Evolutionary conservation across 129 eudicot species (phyloP).

Genomic region (Lactuca sativa): DNA sequence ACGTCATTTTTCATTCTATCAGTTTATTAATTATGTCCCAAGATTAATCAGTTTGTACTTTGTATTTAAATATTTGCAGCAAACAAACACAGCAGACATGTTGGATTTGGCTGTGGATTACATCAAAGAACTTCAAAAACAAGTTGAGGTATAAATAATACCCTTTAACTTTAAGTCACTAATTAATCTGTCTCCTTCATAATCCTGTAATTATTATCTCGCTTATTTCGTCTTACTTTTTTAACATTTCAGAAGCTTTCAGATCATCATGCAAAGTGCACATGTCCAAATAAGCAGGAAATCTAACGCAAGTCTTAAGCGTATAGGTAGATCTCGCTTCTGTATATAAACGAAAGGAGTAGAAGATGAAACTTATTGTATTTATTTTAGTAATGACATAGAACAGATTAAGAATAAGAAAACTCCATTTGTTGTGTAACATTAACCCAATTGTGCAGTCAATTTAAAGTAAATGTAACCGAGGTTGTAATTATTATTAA

Average conservation of each 20-base stretch:
- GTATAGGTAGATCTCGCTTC: conserved; percentile 32
- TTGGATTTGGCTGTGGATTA: conserved; percentile 96
- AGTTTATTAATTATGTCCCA: background rate
- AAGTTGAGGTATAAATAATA: conserved; percentile 49
- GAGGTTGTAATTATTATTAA: conserved; percentile 2
- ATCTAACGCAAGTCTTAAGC: conserved; percentile 19
- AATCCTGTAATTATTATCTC: background rate
- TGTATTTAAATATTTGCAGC: conserved; percentile 45
- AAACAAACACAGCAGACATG: conserved; percentile 96
- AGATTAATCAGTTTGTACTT: conserved; percentile 2
- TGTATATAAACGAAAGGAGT: conserved; percentile 7
- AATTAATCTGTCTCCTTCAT: background rate
- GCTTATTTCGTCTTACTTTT: conserved; percentile 15
- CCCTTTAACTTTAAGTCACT: background rate
- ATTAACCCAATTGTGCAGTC: conserved; percentile 24
- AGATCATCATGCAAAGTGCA: conserved; percentile 44
- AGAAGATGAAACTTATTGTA: conserved; percentile 5
- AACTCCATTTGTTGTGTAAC: conserved; percentile 18
- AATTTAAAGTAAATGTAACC: background rate
- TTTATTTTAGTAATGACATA: conserved; percentile 15
- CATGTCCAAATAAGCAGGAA: conserved; percentile 40
- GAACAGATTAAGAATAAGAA: conserved; percentile 7
- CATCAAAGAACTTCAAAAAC: conserved; percentile 84
- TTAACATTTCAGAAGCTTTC: conserved; percentile 47
- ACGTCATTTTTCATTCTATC: background rate